Evolutionary conservation across 495 filamentous ascomycete genomes (phyloP).

Genomic region (Penicillium fimorum): DNA sequence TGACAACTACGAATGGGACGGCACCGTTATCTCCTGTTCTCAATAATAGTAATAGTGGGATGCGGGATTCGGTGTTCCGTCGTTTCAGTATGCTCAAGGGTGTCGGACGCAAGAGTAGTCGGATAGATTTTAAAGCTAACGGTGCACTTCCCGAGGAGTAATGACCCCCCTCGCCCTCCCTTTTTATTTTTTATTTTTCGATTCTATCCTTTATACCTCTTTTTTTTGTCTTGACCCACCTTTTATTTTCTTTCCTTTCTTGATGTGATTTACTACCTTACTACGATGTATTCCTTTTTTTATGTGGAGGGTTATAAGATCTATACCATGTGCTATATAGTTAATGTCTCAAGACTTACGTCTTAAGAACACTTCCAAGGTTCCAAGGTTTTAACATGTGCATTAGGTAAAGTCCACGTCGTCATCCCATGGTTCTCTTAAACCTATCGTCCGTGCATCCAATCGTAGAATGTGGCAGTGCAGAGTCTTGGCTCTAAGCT

Average conservation of each 20-base stretch:
- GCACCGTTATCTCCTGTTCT: conserved; percentile 9
- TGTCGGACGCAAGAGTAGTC: conserved; percentile 45
- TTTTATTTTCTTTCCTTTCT: conserved; percentile 15
- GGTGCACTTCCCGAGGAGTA: conserved; percentile 41
- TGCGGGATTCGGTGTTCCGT: conserved; percentile 48
- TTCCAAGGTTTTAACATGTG: too few species aligned
- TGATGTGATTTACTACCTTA: conserved; percentile 18
- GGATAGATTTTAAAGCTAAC: conserved; percentile 41
- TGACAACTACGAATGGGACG: conserved; percentile 16
- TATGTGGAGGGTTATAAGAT: conserved; percentile 22
- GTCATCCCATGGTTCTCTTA: background rate
- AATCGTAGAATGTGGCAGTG: conserved; percentile 17
- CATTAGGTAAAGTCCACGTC: too few species aligned
- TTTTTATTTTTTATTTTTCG: conserved; percentile 17
- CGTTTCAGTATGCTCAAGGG: conserved; percentile 48
- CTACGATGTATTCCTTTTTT: conserved; percentile 15
- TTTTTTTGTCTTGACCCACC: conserved; percentile 9
- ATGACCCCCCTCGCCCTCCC: conserved; percentile 16
- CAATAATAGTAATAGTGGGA: conserved; percentile 21
- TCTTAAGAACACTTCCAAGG: too few species aligned
- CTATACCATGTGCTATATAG: conserved; percentile 27
- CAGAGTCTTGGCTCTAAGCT: conserved; percentile 4
- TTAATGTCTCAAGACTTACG: too few species aligned
- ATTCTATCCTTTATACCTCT: conserved; percentile 8
- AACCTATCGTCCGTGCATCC: background rate